These are phyloP conservation scores for Ormosia emarginata DNA, from an alignment of 306 rosid species.

Conservation along the genomic window DNA sequence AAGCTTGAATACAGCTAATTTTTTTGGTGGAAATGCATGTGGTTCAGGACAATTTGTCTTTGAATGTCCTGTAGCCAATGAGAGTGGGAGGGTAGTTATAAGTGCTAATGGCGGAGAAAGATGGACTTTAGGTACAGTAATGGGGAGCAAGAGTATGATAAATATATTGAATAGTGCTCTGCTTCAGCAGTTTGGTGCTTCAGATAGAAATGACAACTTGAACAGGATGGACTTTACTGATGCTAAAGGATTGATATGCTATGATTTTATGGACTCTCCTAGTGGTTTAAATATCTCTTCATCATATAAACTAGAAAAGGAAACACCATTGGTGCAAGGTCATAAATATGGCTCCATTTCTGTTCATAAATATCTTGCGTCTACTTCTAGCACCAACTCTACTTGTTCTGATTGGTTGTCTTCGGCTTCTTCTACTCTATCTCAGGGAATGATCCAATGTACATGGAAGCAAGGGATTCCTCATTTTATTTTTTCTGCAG, in stretches of 20 bases:
- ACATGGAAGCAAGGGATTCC: conserved; percentile 83
- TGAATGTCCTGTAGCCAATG: conserved; percentile 21
- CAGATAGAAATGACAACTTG: conserved; percentile 42
- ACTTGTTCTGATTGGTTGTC: conserved; percentile 52
- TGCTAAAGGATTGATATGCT: conserved; percentile 45
- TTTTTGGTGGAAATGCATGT: conserved; percentile 25
- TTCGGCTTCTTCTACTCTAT: conserved; percentile 35
- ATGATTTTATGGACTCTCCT: conserved; percentile 49
- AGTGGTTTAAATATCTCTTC: conserved; percentile 42
- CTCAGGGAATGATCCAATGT: conserved; percentile 94
- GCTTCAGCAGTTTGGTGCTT: conserved; percentile 48
- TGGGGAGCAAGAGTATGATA: conserved; percentile 89
- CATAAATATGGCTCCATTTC: conserved; percentile 38
- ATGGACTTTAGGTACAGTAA: conserved; percentile 67
- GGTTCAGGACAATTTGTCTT: conserved; percentile 37
- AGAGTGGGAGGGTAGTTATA: conserved; percentile 8
- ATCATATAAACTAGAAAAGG: conserved; percentile 36
- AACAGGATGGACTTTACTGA: conserved; percentile 43
- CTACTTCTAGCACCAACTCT: conserved; percentile 61
- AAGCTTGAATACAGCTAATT: conserved; percentile 30
- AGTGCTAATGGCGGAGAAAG: conserved; percentile 6
- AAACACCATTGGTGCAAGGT: conserved; percentile 31
- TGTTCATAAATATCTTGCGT: conserved; percentile 45
- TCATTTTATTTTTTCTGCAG: conserved; percentile 73
- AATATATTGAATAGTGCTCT: conserved; percentile 74